A percentile compares a stretch with the other conserved stretches of the same genome.
phyloP scores from a whole-genome alignment of 768 basidiomycete species.

The Russula foetens region DNA sequence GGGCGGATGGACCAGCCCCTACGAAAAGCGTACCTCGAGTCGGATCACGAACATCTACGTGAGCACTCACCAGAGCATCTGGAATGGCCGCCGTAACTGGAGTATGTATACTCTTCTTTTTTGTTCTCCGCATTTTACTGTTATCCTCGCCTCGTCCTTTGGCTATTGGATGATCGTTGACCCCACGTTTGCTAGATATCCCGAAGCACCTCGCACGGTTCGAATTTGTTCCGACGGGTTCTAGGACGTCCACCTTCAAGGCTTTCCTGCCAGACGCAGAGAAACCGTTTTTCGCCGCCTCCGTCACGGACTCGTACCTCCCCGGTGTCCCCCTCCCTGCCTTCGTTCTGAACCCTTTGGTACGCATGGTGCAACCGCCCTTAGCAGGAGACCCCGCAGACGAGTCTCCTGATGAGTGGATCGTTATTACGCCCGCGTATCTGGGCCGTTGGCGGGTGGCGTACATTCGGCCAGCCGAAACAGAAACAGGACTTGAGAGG shows the following conservation, averaged over 20 bases:
- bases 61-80: not conserved
- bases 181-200: not conserved
- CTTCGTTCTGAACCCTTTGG: not conserved
- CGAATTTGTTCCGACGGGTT: not conserved
- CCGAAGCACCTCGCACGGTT: conserved; percentile 15
- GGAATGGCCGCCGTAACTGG: conserved; percentile 16
- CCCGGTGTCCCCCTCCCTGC: conserved; percentile 5
- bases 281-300: conserved; percentile 15
- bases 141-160: too few relatives aligned
- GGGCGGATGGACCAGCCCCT: not conserved
- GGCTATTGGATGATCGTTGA: not conserved
- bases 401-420: conserved; percentile 3
- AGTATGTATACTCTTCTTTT: not conserved
- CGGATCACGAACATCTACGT: conserved; percentile 17
- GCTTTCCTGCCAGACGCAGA: not conserved
- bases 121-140: too few relatives aligned
- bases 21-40: not conserved
- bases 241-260: not conserved
- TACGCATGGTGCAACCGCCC: conserved; percentile 8
- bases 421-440: conserved; percentile 1
- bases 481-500: not conserved
- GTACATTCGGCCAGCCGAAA: conserved; percentile 4
- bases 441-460: conserved; percentile 3
- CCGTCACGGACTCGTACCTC: conserved; percentile 8
- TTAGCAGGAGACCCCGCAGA: not conserved